A percentile compares a stretch with the other conserved stretches of the same genome.
phyloP scores from a whole-genome alignment of 2,329 filamentous ascomycete species.

The Nectriaceae sp. region DNA sequence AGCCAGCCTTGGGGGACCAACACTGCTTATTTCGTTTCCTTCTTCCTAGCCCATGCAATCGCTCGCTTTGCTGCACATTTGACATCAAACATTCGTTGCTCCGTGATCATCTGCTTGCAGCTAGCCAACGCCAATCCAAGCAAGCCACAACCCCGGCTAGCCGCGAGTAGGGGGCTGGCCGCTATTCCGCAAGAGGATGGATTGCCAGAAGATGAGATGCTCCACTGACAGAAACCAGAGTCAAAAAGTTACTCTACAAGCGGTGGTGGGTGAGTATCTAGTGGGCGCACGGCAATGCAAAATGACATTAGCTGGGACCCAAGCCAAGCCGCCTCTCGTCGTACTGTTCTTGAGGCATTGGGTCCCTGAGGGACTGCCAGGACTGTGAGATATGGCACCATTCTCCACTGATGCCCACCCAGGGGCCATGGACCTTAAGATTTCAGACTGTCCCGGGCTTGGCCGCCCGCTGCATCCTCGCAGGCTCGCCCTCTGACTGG shows the following conservation, averaged over 20 bases:
- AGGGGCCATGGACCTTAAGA: background rate
- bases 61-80: too few relatives aligned
- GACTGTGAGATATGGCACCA: conserved; percentile 27
- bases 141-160: conserved; percentile 5
- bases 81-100: background rate
- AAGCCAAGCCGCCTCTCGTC: background rate
- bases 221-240: conserved; percentile 13
- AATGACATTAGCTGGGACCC: conserved; percentile 17
- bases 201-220: conserved; percentile 16
- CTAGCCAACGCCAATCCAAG: conserved; percentile 2
- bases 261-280: conserved; percentile 11
- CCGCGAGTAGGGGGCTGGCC: conserved; percentile 14
- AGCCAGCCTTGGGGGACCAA: too few relatives aligned
- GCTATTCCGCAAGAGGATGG: conserved; percentile 25
- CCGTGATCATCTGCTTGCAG: conserved; percentile 13
- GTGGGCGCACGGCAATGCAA: conserved; percentile 19
- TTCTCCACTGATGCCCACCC: conserved; percentile 19
- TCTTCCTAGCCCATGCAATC: too few relatives aligned
- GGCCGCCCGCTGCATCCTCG: conserved; percentile 3
- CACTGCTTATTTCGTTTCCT: too few relatives aligned
- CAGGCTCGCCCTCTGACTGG: conserved; percentile 1
- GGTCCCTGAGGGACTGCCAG: background rate
- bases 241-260: conserved; percentile 25
- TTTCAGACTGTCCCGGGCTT: conserved; percentile 11
- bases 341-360: too few relatives aligned